These are phyloP conservation scores for Nicotiana knightiana DNA, from an alignment of 257 asterid genomes.

Conservation along the genomic window DNA sequence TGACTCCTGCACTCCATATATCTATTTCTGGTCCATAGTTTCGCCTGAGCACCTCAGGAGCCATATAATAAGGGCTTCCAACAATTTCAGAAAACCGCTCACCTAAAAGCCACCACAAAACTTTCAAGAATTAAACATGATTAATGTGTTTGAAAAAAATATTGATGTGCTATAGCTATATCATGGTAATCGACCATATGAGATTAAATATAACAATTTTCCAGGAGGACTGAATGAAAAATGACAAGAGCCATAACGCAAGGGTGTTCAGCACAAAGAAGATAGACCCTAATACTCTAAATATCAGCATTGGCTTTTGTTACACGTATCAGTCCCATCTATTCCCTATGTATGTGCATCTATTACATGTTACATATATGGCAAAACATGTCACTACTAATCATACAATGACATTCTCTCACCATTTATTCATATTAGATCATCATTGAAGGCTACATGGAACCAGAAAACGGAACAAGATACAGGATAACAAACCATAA, in stretches of 20 bases:
- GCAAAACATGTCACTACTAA: background rate
- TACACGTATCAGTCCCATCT: background rate
- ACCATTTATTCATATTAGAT: too few species aligned
- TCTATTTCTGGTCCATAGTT: too few species aligned
- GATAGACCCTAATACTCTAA: background rate
- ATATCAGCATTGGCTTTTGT: background rate
- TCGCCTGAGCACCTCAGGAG: too few species aligned
- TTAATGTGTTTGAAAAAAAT: background rate
- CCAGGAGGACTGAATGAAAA: slow-evolving; percentile 26
- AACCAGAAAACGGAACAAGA: background rate
- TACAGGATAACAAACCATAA: background rate
- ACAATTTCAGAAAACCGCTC: too few species aligned
- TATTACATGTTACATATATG: background rate
- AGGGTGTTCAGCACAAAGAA: slow-evolving; percentile 19
- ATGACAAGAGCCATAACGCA: slow-evolving; percentile 87
- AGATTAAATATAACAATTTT: background rate
- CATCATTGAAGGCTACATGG: background rate
- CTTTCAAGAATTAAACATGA: background rate
- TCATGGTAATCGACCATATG: background rate
- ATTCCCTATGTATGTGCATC: background rate
- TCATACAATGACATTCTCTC: background rate
- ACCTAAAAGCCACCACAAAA: slow-evolving; percentile 37
- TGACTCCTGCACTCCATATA: too few species aligned
- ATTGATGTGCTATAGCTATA: background rate
- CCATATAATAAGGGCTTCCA: too few species aligned